These are phyloP conservation scores for Chrysochromulina parva DNA, from an alignment of 78 protist genomes.

Conservation along the genomic window DNA sequence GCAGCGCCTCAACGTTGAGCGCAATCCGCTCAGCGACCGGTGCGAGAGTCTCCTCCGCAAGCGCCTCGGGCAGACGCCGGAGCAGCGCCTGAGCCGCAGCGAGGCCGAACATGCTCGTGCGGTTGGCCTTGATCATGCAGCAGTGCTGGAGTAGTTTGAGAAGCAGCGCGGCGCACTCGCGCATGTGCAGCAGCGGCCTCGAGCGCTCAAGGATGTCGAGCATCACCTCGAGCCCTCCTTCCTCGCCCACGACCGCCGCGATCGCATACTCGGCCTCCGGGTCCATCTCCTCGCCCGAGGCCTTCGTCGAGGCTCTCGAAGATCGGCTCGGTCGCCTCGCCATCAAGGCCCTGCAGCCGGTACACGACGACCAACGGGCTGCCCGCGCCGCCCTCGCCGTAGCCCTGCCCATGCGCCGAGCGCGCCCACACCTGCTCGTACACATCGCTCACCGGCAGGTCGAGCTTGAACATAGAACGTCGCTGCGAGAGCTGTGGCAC, in stretches of 20 bases:
- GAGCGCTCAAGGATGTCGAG: not conserved
- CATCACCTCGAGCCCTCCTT: not conserved
- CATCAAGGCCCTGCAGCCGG: conserved; percentile 84
- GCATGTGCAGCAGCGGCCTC: not conserved
- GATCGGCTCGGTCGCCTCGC: conserved; percentile 87
- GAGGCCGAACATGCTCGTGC: not conserved
- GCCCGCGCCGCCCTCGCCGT: not conserved
- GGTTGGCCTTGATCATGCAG: not conserved
- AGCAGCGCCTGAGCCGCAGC: not conserved
- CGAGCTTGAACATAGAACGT: conserved; percentile 86
- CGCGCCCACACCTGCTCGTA: not conserved
- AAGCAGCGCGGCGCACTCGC: not conserved
- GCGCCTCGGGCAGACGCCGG: not conserved
- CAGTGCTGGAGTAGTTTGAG: not conserved
- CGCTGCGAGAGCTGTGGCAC: too few relatives aligned
- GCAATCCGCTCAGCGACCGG: not conserved
- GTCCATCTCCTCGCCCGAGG: conserved; percentile 53
- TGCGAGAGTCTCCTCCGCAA: not conserved
- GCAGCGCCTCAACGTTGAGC: not conserved
- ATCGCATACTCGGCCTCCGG: conserved; percentile 71
- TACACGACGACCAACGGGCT: conserved; percentile 81
- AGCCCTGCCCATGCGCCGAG: not conserved
- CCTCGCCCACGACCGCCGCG: conserved; percentile 59
- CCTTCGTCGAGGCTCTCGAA: conserved; percentile 62
- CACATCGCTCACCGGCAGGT: conserved; percentile 66